Base-by-base conservation (phyloP, 208 protist genomes). In the Leishmania tropica region DNA sequence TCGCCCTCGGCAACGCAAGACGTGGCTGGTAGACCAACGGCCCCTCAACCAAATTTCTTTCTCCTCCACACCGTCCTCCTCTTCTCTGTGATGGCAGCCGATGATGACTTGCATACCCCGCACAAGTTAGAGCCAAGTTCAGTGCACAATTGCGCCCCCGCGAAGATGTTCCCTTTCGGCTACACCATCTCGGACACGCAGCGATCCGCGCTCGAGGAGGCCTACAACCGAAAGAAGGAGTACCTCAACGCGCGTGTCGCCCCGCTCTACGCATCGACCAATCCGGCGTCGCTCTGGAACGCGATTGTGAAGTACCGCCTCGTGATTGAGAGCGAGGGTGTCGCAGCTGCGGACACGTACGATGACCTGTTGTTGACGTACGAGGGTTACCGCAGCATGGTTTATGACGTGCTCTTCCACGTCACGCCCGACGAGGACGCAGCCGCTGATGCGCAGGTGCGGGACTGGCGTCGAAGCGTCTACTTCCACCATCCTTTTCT, bases 401-500 rank as follows among this genome's bases (percentile, higher is more conserved):
- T 92, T 10, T 95, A 95, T 71, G 93, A 93, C 53, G 74, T 96
- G 21, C 68, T 96, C 28, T 97, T 97, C 84, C 85, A 87, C 13
- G 76, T 83, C 17, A 89, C 86, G 2, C 79, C 90, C 2, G 90
- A 94, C 56, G 87, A 94, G 37, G 77, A 90, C n/a, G 82, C 72
- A 15, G 73, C 37, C 31, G 82, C 82, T 31, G 79, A 81, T 56
- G 53, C 84, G 42, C 80, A 82, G 42, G 87, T 85, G 53, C 76
- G 75, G 62, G 86, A 91, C 56, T 73, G 80, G 72, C 90, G 89
- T 13, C 85, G 89, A 74, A 81, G 79, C 37, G 76, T 96, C 35
- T 97, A 92, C 80, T 97, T 96, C 78, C 88, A 82, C 56, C 95
- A 97, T 80, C 95, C 95, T 10, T 96, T 97, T 81, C 84, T 97